Base-by-base conservation (phyloP, 1,284 basidiomycete species). In the Cryptococcus jaspeensis region DNA sequence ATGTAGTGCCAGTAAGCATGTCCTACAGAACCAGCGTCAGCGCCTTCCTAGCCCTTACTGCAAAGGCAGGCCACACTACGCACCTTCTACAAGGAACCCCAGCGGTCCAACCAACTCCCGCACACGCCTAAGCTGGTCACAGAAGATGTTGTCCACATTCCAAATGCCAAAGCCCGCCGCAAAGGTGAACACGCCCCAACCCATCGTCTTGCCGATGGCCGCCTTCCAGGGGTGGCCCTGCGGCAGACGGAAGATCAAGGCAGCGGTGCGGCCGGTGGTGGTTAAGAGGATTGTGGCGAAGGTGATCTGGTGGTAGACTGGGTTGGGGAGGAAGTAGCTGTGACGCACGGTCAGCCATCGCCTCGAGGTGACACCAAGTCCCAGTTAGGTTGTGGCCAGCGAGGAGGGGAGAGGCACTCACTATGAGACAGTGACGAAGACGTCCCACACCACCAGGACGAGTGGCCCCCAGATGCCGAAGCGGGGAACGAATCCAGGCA, bases 111-210 rank as follows among this genome's bases (percentile, higher is more conserved):
- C 37, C 8, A 50, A 15, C 9, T 58, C 60, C 32, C 68, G 51
- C 20, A 66, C 60, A 18, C 37, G 58, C 22, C 71, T 68, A 47
- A 78, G 61, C 16, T 64, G 47, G 23, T 61, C 61, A 63, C 80
- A 82, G 50, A 78, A 81, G 56, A 81, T 69, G 66, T 82, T 82
- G 66, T 82, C 82, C 12, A 81, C 53, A 68, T 82, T 82, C 81
- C 81, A 82, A 42, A 82, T 75, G 2, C 61, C 67, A 56, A 82
- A 82, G 2, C 80, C 82, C 0, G 67, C 39, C 12, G 71, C 61
- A 46, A 78, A 82, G 25, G 73, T 65, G 7, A 55, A 53, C 2
- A 74, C 52, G 9, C 78, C 77, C 23, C 41, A 56, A 3, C 57
- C 52, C 50, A 77, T 62, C 3, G 71, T 64, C 16, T 60, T 56